Percentiles rank a stretch among this genome's conserved stretches.
phyloP scores from a whole-genome alignment of 305 asterid species.

The Fraxinus albicans region DNA sequence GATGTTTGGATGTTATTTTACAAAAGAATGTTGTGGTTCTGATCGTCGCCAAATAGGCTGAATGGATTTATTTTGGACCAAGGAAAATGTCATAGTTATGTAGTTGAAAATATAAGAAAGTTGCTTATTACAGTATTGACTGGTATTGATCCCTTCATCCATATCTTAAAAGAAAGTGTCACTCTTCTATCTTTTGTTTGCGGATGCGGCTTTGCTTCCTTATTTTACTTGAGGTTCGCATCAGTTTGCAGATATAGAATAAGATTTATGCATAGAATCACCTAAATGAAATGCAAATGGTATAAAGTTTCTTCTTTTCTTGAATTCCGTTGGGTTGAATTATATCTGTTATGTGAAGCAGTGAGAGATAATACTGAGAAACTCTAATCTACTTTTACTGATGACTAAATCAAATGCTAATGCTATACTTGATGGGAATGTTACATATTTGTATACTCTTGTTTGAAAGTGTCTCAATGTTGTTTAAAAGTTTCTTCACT shows the following conservation, averaged over 20 bases:
- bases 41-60: background rate
- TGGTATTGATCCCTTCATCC: background rate
- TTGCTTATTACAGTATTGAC: background rate
- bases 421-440: background rate
- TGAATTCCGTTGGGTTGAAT: background rate
- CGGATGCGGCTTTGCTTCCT: background rate
- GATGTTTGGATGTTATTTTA: background rate
- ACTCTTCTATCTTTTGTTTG: background rate
- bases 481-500: background rate
- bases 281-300: background rate
- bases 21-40: background rate
- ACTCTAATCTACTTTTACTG: background rate
- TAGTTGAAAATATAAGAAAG: background rate
- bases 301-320: background rate
- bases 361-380: background rate
- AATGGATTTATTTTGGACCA: background rate
- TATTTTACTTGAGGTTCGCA: background rate
- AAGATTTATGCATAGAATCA: background rate
- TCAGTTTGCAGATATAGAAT: background rate
- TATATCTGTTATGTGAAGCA: background rate
- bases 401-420: too few species aligned
- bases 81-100: background rate
- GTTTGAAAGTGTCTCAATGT: background rate
- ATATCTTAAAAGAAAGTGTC: background rate
- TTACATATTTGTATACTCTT: background rate